Evolutionary conservation across 208 protist genomes (phyloP).

Genomic region (Acanthamoeba divionensis): DNA sequence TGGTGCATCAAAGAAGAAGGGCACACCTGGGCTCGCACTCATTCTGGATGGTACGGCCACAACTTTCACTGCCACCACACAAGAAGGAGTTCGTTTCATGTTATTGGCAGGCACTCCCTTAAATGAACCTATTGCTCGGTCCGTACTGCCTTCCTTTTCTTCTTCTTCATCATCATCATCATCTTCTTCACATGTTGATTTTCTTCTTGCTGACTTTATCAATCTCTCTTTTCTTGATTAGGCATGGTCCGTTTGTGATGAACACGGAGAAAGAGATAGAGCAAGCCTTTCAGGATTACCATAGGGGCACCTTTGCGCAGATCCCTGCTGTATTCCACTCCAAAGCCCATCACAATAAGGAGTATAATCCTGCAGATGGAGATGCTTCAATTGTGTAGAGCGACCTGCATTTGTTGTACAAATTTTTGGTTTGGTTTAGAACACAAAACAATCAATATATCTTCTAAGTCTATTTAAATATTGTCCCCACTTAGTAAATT

Average conservation of each 20-base stretch:
- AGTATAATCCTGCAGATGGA: too few relatives aligned
- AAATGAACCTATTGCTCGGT: conserved; percentile 84
- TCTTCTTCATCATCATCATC: background rate
- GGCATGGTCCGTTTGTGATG: conserved; percentile 92
- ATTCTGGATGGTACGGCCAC: background rate
- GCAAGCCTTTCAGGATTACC: conserved; percentile 86
- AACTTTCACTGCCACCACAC: conserved; percentile 7
- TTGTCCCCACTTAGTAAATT: too few relatives aligned
- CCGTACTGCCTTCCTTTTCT: background rate
- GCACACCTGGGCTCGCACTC: background rate
- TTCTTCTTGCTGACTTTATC: background rate
- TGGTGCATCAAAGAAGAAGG: conserved; percentile 32
- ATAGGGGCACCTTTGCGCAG: conserved; percentile 65
- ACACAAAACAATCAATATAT: too few relatives aligned
- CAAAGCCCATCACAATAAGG: too few relatives aligned
- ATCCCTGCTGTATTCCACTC: too few relatives aligned
- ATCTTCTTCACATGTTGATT: background rate
- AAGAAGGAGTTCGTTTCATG: conserved; percentile 57
- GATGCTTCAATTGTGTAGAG: too few relatives aligned
- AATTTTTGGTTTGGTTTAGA: too few relatives aligned
- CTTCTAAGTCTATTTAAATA: too few relatives aligned
- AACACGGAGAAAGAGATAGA: conserved; percentile 88
- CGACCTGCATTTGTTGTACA: too few relatives aligned
- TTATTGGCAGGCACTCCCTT: conserved; percentile 76
- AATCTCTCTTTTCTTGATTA: background rate